Evolutionary conservation across 1,139 yeast genomes (phyloP), one percentile per base, ranked within the genome.

Genomic region (Magnusiomyces tetraspermus): DNA sequence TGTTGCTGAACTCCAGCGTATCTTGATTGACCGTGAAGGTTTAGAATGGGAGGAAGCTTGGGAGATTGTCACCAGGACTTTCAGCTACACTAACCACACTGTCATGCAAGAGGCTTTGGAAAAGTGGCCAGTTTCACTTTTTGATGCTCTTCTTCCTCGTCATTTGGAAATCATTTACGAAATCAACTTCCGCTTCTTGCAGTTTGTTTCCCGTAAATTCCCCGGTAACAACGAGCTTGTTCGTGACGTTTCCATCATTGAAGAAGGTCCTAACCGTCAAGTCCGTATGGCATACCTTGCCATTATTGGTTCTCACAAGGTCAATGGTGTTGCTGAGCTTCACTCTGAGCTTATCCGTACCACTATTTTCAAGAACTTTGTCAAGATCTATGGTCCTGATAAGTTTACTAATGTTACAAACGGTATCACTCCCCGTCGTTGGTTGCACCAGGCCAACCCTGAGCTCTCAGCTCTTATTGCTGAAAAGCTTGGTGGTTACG

Each of bases 361-460:
- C 42, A 88, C 96, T 5, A 86, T 89, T 63, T 89, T 89, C 73
- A 84, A 83, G 68, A 96, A 89, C 70, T 89, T 89, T 67, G 97
- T 89, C 56, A 77, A 76, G 58, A 77, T 89, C 46, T 88, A 79
- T 61, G 97, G 97, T 46, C 66, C 76, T 36, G 87, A 85, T 59
- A 86, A 85, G 70, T 89, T 89, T 69, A 85, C 87, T 56, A 89
- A 89, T 64, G 96, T 89, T 56, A 89, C 97, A 51, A 90, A 90
- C 68, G 97, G 97, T 72, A 82, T 89, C 64, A 90, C 97, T 3
- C 97, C 97, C 61, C 82, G 97, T 75, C 83, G 97, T 72, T 89
- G 97, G 97, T 77, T 89, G 67, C 82, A 82, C 67, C 96, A 89
- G 72, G 96, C 96, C 50, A 90, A 89, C 69, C 97, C 97, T 19